Conservation (phyloP, 2,329 filamentous ascomycete genomes). For the Penicillium freii region DNA sequence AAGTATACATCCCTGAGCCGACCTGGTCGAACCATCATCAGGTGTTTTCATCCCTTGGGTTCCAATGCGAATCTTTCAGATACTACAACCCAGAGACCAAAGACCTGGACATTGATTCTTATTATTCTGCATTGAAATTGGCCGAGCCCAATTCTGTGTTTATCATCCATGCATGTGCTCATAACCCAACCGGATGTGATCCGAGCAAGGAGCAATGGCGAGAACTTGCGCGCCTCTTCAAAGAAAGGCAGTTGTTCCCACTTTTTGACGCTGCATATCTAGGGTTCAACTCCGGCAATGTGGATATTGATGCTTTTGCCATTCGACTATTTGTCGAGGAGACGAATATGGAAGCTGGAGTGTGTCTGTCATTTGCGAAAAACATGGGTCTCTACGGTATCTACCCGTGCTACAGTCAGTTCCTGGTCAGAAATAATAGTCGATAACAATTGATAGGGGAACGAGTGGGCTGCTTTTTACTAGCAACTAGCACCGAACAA, state of each 20-base stretch:
- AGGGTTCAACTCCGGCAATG: slow-evolving; percentile 28
- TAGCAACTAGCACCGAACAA: slow-evolving; percentile 11
- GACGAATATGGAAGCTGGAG: slow-evolving; percentile 67
- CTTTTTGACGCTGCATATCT: slow-evolving; percentile 52
- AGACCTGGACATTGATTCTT: slow-evolving; percentile 23
- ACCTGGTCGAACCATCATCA: slow-evolving; percentile 98
- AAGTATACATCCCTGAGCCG: slow-evolving; percentile 82
- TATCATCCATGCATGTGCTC: slow-evolving; percentile 79
- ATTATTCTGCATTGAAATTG: slow-evolving; percentile 11
- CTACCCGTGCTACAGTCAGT: background rate
- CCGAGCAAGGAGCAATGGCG: slow-evolving; percentile 89
- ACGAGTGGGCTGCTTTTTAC: slow-evolving; percentile 18
- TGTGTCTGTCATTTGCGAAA: slow-evolving; percentile 60
- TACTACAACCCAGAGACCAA: slow-evolving; percentile 24
- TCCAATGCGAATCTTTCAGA: slow-evolving; percentile 57
- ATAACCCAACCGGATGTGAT: slow-evolving; percentile 96
- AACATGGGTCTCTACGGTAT: slow-evolving; percentile 41
- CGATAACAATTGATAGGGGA: slow-evolving; percentile 13
- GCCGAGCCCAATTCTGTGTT: slow-evolving; percentile 16
- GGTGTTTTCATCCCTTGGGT: slow-evolving; percentile 83
- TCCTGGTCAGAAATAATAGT: background rate
- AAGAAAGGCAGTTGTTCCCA: slow-evolving; percentile 76
- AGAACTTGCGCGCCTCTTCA: slow-evolving; percentile 73
- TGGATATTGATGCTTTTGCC: slow-evolving; percentile 29
- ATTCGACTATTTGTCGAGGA: slow-evolving; percentile 46